Evolutionary conservation across 2,329 filamentous ascomycete species (phyloP), one percentile per base, ranked within the genome.

Genomic region (Ascochyta fabae): DNA sequence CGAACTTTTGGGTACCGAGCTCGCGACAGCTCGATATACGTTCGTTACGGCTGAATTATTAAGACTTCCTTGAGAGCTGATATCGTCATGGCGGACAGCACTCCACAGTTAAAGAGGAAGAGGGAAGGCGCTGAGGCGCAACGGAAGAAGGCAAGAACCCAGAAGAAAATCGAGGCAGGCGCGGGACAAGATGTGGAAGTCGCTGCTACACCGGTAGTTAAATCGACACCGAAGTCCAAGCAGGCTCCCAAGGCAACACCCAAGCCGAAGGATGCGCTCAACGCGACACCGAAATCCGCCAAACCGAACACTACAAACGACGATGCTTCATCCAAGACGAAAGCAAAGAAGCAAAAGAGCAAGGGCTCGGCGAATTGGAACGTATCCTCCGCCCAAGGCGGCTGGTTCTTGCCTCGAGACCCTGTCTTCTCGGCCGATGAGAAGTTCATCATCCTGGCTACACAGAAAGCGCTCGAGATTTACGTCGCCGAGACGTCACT

Each of bases 401-500:
- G 86, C 22, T 80, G 80, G 50, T 84, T 85, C 65, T 75, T 83
- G 52, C 75, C 81, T 41, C 71, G 83, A 45, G 83, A 88, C 64
- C 83, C 86, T 6, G 67, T 86, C 8, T 83, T 87, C 67, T 82
- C 84, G 3, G 60, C 63, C n/a, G 83, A 88, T 69, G 83, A 85
- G 63, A 80, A 82, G 78, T 83, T 72, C 75, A 73, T 97, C 35
- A 87, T 97, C 53, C 75, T 96, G 52, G 85, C 88, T 29, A 91
- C 91, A 68, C 84, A 87, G 57, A 88, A 85, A 26, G 88, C 88
- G 9, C 81, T 97, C 49, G 89, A 92, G 72, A 83, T 96, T 24
- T 96, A 95, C 75, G 90, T 90, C 1, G 86, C 91, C 27, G 81
- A 85, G 61, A 92, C 92, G 50, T 98, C 95, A 1, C 84, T 96